These are phyloP conservation scores for Russula brevipes DNA, from an alignment of 768 basidiomycete genomes.

Conservation along the genomic window DNA sequence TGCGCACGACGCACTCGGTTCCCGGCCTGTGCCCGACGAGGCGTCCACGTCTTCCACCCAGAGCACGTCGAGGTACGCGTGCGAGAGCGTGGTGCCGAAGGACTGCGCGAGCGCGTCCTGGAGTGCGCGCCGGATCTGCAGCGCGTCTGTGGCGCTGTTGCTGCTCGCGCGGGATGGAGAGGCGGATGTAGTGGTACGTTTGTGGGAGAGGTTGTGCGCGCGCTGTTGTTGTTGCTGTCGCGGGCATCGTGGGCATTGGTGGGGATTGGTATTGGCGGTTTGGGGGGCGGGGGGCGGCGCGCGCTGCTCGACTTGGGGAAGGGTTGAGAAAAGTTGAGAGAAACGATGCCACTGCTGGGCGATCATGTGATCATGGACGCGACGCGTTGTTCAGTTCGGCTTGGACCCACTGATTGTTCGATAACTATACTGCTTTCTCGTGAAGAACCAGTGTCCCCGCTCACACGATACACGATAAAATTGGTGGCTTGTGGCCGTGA, in stretches of 20 bases:
- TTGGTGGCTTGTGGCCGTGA: too few relatives aligned
- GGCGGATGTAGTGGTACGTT: slow-evolving; percentile 43
- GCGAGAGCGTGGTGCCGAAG: slow-evolving; percentile 50
- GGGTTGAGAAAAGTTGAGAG: too few relatives aligned
- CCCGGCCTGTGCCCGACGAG: slow-evolving; percentile 27
- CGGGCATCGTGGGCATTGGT: not conserved
- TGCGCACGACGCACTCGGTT: slow-evolving; percentile 39
- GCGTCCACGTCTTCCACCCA: slow-evolving; percentile 34
- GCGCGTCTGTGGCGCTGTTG: slow-evolving; percentile 35
- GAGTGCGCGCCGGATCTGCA: slow-evolving; percentile 48
- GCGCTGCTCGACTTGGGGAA: too few relatives aligned
- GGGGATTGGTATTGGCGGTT: too few relatives aligned
- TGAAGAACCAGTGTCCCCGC: too few relatives aligned
- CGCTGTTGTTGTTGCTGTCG: not conserved
- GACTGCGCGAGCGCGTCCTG: slow-evolving; percentile 51
- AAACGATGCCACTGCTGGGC: too few relatives aligned
- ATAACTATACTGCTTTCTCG: too few relatives aligned
- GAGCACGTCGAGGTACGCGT: slow-evolving; percentile 54
- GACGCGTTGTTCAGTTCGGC: not conserved
- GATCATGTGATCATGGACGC: slow-evolving; percentile 3
- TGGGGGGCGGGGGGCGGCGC: too few relatives aligned
- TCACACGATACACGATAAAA: too few relatives aligned
- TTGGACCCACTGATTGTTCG: too few relatives aligned
- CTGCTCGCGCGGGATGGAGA: slow-evolving; percentile 36
- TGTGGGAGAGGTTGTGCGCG: slow-evolving; percentile 8